These are phyloP conservation scores for Ophiostoma sp. DNA, from an alignment of 2,329 filamentous ascomycete species.

Conservation along the genomic window DNA sequence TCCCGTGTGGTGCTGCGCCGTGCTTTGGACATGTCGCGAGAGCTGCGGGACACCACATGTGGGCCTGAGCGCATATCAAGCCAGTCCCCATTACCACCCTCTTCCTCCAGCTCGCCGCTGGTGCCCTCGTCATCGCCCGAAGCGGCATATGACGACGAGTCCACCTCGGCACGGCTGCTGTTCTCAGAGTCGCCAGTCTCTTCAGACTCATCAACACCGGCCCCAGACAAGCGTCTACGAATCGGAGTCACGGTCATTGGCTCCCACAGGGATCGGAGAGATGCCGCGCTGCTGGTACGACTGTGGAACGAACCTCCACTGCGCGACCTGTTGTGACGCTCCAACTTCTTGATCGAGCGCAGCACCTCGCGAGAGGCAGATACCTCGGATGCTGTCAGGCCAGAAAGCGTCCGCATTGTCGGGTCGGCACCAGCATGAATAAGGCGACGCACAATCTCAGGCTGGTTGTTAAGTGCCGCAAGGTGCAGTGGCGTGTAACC, in stretches of 20 bases:
- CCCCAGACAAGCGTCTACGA: slow-evolving; percentile 17
- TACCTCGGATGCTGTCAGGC: slow-evolving; percentile 66
- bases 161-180: slow-evolving; percentile 24
- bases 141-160: slow-evolving; percentile 25
- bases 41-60: slow-evolving; percentile 11
- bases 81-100: slow-evolving; percentile 38
- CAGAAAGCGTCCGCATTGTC: slow-evolving; percentile 62
- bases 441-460: slow-evolving; percentile 69
- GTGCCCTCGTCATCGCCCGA: slow-evolving; percentile 21
- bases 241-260: slow-evolving; percentile 32
- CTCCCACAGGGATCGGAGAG: slow-evolving; percentile 63
- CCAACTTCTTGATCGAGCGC: slow-evolving; percentile 57
- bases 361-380: slow-evolving; percentile 60
- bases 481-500: slow-evolving; percentile 80
- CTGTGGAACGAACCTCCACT: slow-evolving; percentile 59
- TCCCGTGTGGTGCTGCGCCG: slow-evolving; percentile 27
- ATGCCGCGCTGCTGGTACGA: slow-evolving; percentile 61
- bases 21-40: slow-evolving; percentile 7
- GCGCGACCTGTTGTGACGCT: slow-evolving; percentile 59
- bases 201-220: slow-evolving; percentile 6
- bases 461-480: slow-evolving; percentile 69
- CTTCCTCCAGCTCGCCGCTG: slow-evolving; percentile 23
- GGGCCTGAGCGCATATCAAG: slow-evolving; percentile 36
- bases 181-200: slow-evolving; percentile 3
- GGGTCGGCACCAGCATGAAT: slow-evolving; percentile 69